These are phyloP conservation scores for Penicillium psychrosexuale DNA, from an alignment of 2,329 filamentous ascomycete species.

Conservation along the genomic window DNA sequence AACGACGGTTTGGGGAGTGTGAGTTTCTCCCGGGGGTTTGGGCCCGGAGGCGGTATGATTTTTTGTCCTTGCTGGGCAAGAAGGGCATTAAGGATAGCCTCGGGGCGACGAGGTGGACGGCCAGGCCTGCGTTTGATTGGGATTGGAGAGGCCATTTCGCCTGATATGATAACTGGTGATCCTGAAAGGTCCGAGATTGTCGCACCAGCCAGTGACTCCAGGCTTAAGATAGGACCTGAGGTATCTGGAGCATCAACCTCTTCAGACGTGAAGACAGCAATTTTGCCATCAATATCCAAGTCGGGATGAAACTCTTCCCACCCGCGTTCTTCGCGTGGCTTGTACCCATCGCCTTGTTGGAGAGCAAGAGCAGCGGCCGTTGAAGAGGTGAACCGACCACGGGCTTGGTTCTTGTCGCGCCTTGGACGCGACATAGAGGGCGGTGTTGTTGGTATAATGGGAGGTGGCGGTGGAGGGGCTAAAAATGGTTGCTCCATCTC, in stretches of 20 bases:
- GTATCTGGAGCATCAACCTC: conserved; percentile 74
- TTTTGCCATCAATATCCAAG: conserved; percentile 78
- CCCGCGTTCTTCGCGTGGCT: conserved; percentile 90
- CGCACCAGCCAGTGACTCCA: conserved; percentile 30
- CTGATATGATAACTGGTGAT: conserved; percentile 42
- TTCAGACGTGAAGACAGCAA: conserved; percentile 75
- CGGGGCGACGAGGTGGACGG: conserved; percentile 61
- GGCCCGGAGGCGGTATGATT: conserved; percentile 47
- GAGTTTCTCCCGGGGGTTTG: conserved; percentile 49
- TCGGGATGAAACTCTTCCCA: conserved; percentile 99
- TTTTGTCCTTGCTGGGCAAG: conserved; percentile 58
- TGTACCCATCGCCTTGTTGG: conserved; percentile 92
- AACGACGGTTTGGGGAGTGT: conserved; percentile 51
- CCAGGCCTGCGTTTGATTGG: conserved; percentile 60
- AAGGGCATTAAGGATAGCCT: conserved; percentile 60
- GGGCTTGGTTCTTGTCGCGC: conserved; percentile 44
- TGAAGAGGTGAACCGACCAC: conserved; percentile 75
- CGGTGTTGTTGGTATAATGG: conserved; percentile 36
- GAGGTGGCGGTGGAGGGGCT: conserved; percentile 28
- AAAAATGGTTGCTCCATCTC: conserved; percentile 36
- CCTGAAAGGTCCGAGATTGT: conserved; percentile 33
- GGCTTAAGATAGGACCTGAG: conserved; percentile 44
- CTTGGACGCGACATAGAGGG: conserved; percentile 39
- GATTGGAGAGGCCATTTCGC: conserved; percentile 37
- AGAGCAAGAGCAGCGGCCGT: conserved; percentile 84